Conservation (phyloP, 2,329 filamentous ascomycete genomes). For the Epichloe festucae region DNA sequence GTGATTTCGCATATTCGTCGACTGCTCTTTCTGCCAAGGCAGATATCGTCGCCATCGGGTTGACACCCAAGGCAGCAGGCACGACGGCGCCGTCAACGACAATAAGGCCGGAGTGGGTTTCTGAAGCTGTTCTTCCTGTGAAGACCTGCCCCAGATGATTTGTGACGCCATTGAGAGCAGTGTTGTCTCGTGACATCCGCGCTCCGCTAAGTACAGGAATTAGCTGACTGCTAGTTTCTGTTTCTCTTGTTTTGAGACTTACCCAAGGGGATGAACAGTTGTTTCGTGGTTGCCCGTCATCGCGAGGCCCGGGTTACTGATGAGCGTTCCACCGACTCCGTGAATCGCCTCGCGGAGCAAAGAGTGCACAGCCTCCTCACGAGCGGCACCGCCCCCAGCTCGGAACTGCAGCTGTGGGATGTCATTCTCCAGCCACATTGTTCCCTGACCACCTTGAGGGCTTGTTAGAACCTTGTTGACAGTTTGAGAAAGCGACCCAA, state of each 20-base stretch:
- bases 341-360: conserved; percentile 41
- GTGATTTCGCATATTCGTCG: conserved; percentile 31
- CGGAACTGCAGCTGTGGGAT: conserved; percentile 46
- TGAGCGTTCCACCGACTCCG: conserved; percentile 45
- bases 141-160: conserved; percentile 51
- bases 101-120: conserved; percentile 44
- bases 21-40: conserved; percentile 54
- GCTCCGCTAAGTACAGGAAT: conserved; percentile 35
- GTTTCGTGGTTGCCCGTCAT: conserved; percentile 42
- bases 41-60: conserved; percentile 57
- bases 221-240: background rate
- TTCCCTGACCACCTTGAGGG: conserved; percentile 40
- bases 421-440: conserved; percentile 44
- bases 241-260: conserved; percentile 10
- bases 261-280: conserved; percentile 51
- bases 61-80: conserved; percentile 49
- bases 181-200: conserved; percentile 47
- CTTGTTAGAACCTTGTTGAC: background rate
- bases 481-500: background rate
- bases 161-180: conserved; percentile 41
- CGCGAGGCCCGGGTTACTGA: conserved; percentile 45
- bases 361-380: conserved; percentile 38
- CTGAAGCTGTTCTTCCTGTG: conserved; percentile 30
- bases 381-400: conserved; percentile 44
- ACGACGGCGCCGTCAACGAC: conserved; percentile 50